Evolutionary conservation across 768 basidiomycete genomes (phyloP), one percentile per base, ranked within the genome.

Genomic region (Postia placenta): DNA sequence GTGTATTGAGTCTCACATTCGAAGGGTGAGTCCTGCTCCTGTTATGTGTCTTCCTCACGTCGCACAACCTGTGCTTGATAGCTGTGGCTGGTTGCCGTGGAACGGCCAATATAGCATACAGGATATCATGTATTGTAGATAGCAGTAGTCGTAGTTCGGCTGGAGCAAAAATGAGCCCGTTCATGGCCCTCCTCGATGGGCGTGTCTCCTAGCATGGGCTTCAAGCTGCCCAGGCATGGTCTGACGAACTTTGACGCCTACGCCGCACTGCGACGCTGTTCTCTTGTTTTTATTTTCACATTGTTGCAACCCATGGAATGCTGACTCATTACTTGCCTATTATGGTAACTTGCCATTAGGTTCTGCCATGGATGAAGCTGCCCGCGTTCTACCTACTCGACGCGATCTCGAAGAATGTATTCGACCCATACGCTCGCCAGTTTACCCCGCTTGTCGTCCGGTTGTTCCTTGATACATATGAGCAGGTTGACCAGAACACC

Each of bases 351-450:
- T 43, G 51, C 51, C 50, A 30, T 62, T 69, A 98, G 95, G 92
- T 92, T 11, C 83, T 84, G 17, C 81, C 87, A 19, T 85, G 81
- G 74, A 85, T 89, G 76, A 94, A 96, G 69, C 74, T 99, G 6
- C 95, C 96, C 1, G 78, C 87, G 0, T 92, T 97, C 59, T 99
- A 98, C 64, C 79, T 98, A 5, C 75, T 99, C 62, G 96, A 98
- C 63, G 94, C 94, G 12, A 92, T 99, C 51, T 90, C 90, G 48
- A 99, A 99, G 67, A 98, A 98, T 71, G 83, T 94, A 27, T 94
- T 83, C 56, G 82, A 90, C 23, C 94, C 94, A 19, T 98, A 97
- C 69, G 88, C 90, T 25, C 81, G 82, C 52, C 79, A 84, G 53
- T 93, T 99, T 60, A 76, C 87, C 11, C 75, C 81, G 9, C 79